Evolutionary conservation across 306 rosid species (phyloP).

Genomic region (Canavalia ensiformis): DNA sequence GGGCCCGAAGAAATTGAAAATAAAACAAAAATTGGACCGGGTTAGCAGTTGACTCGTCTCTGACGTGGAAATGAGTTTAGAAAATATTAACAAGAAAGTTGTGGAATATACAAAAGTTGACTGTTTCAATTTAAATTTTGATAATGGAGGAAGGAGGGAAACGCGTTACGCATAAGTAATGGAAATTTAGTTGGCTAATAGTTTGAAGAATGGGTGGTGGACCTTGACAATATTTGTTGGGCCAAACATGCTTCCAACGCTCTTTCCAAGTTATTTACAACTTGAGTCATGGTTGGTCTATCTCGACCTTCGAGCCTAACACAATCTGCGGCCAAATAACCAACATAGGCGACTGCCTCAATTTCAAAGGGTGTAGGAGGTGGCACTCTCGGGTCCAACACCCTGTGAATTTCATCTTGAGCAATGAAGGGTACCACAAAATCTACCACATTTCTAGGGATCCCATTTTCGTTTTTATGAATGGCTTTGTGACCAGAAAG

Average conservation of each 20-base stretch:
- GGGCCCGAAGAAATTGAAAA: not conserved
- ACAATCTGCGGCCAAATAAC: slow-evolving; percentile 86
- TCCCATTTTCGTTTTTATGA: slow-evolving; percentile 71
- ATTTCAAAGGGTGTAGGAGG: slow-evolving; percentile 86
- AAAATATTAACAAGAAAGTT: not conserved
- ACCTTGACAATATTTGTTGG: slow-evolving; percentile 50
- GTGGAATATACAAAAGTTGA: slow-evolving; percentile 40
- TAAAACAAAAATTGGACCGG: slow-evolving; percentile 17
- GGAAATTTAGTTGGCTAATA: not conserved
- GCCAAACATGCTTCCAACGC: slow-evolving; percentile 75
- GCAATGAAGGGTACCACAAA: slow-evolving; percentile 68
- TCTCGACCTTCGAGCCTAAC: slow-evolving; percentile 68
- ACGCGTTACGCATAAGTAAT: not conserved
- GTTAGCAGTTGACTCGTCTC: not conserved
- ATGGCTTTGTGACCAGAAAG: slow-evolving; percentile 75
- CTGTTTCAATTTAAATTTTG: not conserved
- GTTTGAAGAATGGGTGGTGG: slow-evolving; percentile 46
- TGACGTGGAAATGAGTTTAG: slow-evolving; percentile 19
- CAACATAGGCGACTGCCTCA: slow-evolving; percentile 79
- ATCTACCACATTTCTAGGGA: slow-evolving; percentile 89
- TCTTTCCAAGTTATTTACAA: slow-evolving; percentile 68
- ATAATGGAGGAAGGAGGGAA: not conserved
- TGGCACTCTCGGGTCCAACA: slow-evolving; percentile 72
- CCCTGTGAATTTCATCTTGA: slow-evolving; percentile 83
- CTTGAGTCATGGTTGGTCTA: slow-evolving; percentile 73